Evolutionary conservation across 2,329 filamentous ascomycete genomes (phyloP).

Genomic region (Talaromyces islandicus): DNA sequence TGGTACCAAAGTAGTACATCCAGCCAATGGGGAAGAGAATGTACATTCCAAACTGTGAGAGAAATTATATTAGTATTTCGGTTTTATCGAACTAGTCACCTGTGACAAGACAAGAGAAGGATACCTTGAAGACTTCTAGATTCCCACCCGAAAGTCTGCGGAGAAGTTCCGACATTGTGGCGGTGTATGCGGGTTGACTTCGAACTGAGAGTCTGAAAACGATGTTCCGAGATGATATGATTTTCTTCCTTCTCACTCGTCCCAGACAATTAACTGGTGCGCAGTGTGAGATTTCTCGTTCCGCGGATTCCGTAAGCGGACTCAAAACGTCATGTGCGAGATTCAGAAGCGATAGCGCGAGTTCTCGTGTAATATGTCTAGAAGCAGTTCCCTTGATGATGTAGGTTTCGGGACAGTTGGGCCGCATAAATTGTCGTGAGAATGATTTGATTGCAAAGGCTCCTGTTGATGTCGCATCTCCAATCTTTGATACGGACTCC

Average conservation of each 20-base stretch:
- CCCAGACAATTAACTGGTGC: neutral
- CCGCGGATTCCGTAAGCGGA: neutral
- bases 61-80: neutral
- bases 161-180: conserved; percentile 34
- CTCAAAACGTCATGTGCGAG: neutral
- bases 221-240: neutral
- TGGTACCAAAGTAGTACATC: conserved; percentile 99
- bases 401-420: neutral
- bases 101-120: neutral
- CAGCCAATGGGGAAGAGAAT: conserved; percentile 97
- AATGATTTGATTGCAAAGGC: neutral
- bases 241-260: neutral
- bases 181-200: neutral
- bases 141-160: conserved; percentile 72
- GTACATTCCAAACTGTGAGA: conserved; percentile 84
- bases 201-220: neutral
- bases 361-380: neutral
- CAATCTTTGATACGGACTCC: neutral
- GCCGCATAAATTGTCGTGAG: neutral
- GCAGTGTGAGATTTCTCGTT: neutral
- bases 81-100: neutral
- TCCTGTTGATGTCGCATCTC: neutral
- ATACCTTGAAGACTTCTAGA: conserved; percentile 90
- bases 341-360: neutral
- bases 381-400: neutral